Conservation (phyloP, 2,329 filamentous ascomycete species). For the Diaporthe velutina region DNA sequence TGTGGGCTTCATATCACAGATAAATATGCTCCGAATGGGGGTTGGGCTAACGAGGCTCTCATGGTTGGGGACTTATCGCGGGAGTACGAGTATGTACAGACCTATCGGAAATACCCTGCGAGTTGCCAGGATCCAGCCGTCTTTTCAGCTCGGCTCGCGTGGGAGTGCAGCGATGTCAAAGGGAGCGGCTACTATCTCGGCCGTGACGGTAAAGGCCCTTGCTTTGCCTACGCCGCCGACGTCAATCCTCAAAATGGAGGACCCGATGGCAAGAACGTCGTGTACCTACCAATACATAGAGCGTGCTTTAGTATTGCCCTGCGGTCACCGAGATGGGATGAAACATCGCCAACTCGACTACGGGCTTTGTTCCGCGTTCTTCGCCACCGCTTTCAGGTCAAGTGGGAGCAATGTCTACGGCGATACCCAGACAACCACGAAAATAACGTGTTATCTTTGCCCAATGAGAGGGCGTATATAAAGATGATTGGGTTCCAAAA, state of each 20-base stretch:
- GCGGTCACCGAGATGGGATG: neutral
- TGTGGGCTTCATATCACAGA: neutral
- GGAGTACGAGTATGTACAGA: conserved; percentile 5
- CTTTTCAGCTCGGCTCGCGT: neutral
- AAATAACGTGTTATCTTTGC: neutral
- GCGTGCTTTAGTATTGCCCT: neutral
- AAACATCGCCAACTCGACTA: neutral
- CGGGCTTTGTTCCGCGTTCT: neutral
- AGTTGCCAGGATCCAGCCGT: neutral
- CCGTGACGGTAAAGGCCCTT: neutral
- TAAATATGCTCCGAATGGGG: neutral
- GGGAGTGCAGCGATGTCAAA: neutral
- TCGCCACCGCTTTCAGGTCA: conserved; percentile 5
- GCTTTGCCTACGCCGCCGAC: neutral
- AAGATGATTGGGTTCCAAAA: neutral
- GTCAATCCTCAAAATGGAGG: neutral
- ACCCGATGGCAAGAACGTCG: conserved; percentile 3
- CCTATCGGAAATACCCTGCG: neutral
- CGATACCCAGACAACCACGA: neutral
- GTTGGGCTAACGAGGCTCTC: neutral
- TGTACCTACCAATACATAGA: neutral
- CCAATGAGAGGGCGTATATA: neutral
- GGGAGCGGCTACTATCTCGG: neutral
- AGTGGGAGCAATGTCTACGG: neutral
- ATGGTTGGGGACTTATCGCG: conserved; percentile 8